Base-by-base conservation (phyloP, 345 rosid genomes). In the Eucalyptus brandiana region DNA sequence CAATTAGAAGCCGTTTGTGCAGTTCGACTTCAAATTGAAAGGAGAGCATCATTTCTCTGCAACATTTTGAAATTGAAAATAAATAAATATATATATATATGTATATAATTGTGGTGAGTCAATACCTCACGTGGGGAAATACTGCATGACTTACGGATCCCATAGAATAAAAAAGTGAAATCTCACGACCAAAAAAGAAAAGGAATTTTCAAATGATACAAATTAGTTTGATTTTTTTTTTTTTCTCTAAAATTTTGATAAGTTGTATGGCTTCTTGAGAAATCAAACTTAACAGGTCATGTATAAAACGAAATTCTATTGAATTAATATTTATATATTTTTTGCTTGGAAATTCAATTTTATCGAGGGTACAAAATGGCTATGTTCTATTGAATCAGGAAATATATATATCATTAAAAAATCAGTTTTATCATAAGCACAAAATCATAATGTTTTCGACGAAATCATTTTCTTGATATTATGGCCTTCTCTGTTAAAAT, bases 141-240 rank as follows among this genome's bases (percentile, higher is more conserved):
- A 76, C 6, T 76, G 47, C 15, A 3, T 4, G 4, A 21, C 28
- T 37, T 1, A 19, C 9, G 3, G 0, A 11, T 76, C 3, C 5
- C 8, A 0, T 3, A 9, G 1, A 9, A 9, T 18, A 34, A 5
- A 18, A 34, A 5, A 18, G 40, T 1, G 13, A 56, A 56, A 56
- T 23, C 3, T 24, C 6, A 5, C 0, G 0, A 56, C 1, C 6
- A 24, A 56, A 56, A 62, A 69, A 5, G 4, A 18, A 69, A 9
- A 12, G 2, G 2, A 34, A 76, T 37, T 76, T 37, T 76, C 28
- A 37, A 40, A 40, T 37, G 45, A 7, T 21, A 37, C 5, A 1
- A 72, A 76, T 40, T 0, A 21, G 2, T 76, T 18, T 72, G 45
- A 72, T 3, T 34, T 72, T 17, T 72, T 3, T 34, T 72, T 17